These are phyloP conservation scores for Trichoderma sp. DNA, from an alignment of 2,329 filamentous ascomycete genomes.

Conservation along the genomic window DNA sequence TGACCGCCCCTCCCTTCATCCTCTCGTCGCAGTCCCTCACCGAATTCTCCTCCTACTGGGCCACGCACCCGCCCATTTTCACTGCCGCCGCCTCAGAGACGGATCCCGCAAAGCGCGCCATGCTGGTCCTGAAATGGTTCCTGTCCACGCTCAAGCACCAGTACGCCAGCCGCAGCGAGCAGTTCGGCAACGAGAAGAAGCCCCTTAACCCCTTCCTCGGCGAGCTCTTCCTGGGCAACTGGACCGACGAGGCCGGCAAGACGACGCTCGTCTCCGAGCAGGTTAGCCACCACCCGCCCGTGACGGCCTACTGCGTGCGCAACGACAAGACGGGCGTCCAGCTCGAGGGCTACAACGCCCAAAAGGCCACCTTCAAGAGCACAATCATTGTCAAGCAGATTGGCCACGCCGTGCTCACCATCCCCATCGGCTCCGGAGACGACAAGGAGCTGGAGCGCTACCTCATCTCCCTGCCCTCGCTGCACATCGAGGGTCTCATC, in stretches of 20 bases:
- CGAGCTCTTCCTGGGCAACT: slow-evolving; percentile 88
- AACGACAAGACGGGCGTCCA: slow-evolving; percentile 79
- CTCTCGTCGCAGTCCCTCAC: slow-evolving; percentile 74
- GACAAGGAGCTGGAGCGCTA: slow-evolving; percentile 60
- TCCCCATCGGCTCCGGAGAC: slow-evolving; percentile 49
- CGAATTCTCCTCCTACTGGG: slow-evolving; percentile 82
- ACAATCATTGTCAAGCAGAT: slow-evolving; percentile 96
- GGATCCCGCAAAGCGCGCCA: slow-evolving; percentile 75
- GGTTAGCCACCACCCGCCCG: slow-evolving; percentile 90
- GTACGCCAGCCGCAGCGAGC: slow-evolving; percentile 69
- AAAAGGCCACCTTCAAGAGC: slow-evolving; percentile 90
- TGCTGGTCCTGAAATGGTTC: slow-evolving; percentile 96
- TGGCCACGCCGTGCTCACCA: slow-evolving; percentile 78
- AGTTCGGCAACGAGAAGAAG: slow-evolving; percentile 91
- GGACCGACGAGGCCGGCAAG: slow-evolving; percentile 77
- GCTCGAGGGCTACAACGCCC: slow-evolving; percentile 87
- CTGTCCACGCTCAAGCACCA: slow-evolving; percentile 89
- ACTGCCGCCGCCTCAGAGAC: slow-evolving; percentile 76
- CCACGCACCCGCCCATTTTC: slow-evolving; percentile 72
- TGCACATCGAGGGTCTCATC: slow-evolving; percentile 93
- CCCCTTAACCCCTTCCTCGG: slow-evolving; percentile 94
- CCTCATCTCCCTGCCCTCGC: slow-evolving; percentile 83
- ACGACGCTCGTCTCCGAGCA: slow-evolving; percentile 91
- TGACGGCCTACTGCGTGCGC: slow-evolving; percentile 89
- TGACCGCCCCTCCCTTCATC: slow-evolving; percentile 80